phyloP scores from a whole-genome alignment of 768 basidiomycete species.

The Fistulinella prunicolor region DNA sequence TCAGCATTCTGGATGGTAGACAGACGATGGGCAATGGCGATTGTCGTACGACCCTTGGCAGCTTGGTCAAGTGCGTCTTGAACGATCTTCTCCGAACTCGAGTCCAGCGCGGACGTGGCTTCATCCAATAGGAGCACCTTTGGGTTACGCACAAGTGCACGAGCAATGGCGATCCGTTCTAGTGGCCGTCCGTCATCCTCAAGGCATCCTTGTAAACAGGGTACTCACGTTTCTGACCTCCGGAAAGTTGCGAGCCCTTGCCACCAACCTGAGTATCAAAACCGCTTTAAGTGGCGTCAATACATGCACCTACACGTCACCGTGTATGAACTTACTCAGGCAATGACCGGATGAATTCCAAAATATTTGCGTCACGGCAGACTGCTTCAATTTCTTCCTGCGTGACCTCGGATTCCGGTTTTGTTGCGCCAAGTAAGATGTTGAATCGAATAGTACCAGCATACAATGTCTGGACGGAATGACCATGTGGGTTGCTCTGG shows the following conservation, averaged over 20 bases:
- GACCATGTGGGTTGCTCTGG: not conserved
- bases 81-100: slow-evolving; percentile 90
- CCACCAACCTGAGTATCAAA: slow-evolving; percentile 92
- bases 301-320: not conserved
- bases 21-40: slow-evolving; percentile 92
- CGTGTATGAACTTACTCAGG: slow-evolving; percentile 64
- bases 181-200: slow-evolving; percentile 1
- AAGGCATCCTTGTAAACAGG: not conserved
- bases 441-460: slow-evolving; percentile 92
- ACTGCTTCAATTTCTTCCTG: slow-evolving; percentile 84
- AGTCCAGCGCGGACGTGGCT: slow-evolving; percentile 89
- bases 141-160: slow-evolving; percentile 88
- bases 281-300: slow-evolving; percentile 47
- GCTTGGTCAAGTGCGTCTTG: slow-evolving; percentile 93
- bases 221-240: slow-evolving; percentile 77
- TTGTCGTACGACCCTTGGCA: slow-evolving; percentile 88
- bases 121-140: slow-evolving; percentile 89
- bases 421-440: slow-evolving; percentile 80
- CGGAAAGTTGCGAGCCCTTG: slow-evolving; percentile 85
- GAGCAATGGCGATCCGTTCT: slow-evolving; percentile 80
- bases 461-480: slow-evolving; percentile 57
- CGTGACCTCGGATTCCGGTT: slow-evolving; percentile 74
- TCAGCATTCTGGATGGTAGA: slow-evolving; percentile 92
- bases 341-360: slow-evolving; percentile 83
- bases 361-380: slow-evolving; percentile 84